Percentiles rank a stretch among this genome's conserved stretches.
Conservation (phyloP, 345 rosid species). For the Salix purpurea region DNA sequence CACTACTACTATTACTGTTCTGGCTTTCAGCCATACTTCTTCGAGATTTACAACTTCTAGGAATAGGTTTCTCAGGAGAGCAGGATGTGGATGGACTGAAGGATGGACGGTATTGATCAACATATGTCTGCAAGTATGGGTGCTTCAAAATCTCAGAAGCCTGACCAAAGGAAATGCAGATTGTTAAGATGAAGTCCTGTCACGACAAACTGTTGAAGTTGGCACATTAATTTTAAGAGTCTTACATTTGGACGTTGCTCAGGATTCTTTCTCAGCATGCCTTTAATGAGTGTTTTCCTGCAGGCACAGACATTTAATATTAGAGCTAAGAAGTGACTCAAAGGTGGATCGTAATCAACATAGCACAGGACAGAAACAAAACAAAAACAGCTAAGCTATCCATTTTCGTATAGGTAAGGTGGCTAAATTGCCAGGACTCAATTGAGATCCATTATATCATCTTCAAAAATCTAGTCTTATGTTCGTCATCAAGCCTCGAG, state of each 20-base stretch:
- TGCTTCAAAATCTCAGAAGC: constrained; percentile 96
- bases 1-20: constrained; percentile 72
- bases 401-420: not conserved
- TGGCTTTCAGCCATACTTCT: constrained; percentile 86
- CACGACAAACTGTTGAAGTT: constrained; percentile 14
- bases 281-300: constrained; percentile 89
- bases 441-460: not conserved
- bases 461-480: not conserved
- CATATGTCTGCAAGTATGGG: constrained; percentile 86
- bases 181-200: constrained; percentile 18
- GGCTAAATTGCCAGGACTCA: not conserved
- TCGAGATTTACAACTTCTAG: constrained; percentile 38
- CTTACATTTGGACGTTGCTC: constrained; percentile 96
- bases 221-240: constrained; percentile 12
- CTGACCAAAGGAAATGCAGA: constrained; percentile 35
- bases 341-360: not conserved
- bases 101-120: constrained; percentile 69
- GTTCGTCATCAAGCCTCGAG: not conserved
- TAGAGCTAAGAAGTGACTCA: not conserved
- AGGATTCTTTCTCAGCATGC: constrained; percentile 95
- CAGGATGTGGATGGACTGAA: constrained; percentile 36
- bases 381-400: not conserved
- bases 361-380: not conserved
- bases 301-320: constrained; percentile 15
- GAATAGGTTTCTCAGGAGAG: constrained; percentile 53